phyloP scores from a whole-genome alignment of 2,329 filamentous ascomycete species.

The Septoria linicola region DNA sequence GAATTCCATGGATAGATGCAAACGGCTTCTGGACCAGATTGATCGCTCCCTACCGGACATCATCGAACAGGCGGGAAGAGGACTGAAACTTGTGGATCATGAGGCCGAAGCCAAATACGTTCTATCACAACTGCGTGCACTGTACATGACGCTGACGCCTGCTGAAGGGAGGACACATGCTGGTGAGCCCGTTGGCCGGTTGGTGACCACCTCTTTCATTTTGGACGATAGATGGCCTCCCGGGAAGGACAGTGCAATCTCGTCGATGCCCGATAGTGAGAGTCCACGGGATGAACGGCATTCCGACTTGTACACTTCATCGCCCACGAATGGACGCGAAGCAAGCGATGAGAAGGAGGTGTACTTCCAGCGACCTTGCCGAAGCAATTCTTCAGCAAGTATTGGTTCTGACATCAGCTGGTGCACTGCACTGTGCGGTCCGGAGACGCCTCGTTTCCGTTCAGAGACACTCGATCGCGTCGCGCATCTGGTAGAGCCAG shows the following conservation, averaged over 20 bases:
- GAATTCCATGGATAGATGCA: slow-evolving; percentile 14
- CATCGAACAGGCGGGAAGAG: slow-evolving; percentile 1
- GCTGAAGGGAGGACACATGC: no score
- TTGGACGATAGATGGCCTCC: neutral
- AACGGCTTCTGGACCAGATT: slow-evolving; percentile 17
- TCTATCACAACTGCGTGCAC: no score
- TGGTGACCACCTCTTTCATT: no score
- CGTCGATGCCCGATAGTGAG: neutral
- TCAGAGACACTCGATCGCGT: neutral
- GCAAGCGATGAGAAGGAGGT: neutral
- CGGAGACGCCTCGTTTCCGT: neutral
- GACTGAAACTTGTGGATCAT: neutral
- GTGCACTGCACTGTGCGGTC: neutral
- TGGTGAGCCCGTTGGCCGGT: no score
- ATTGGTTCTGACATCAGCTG: neutral
- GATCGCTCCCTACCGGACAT: slow-evolving; percentile 10
- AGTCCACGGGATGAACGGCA: neutral
- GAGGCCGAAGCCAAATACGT: neutral
- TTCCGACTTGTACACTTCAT: neutral
- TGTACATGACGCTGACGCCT: no score
- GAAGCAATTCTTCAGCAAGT: neutral
- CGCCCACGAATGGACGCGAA: neutral
- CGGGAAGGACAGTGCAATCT: neutral
- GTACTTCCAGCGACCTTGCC: neutral
- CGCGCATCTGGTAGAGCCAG: no score